phyloP scores from a whole-genome alignment of 306 rosid genomes.

The Psophocarpus tetragonolobus region DNA sequence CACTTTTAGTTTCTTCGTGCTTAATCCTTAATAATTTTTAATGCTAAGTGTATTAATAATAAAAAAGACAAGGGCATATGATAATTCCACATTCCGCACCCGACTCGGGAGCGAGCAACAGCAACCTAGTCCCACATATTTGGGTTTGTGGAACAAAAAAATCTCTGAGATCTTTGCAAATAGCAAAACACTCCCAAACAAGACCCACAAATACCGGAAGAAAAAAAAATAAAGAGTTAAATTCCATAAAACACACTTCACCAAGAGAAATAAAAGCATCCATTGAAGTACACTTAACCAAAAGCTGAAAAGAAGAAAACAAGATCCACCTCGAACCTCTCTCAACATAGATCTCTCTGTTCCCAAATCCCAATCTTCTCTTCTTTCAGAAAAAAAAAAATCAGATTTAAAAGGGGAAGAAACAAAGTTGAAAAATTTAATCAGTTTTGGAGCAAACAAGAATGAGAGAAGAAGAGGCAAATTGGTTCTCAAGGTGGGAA shows the following conservation, averaged over 20 bases:
- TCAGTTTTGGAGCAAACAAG: neutral
- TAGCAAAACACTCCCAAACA: conserved; percentile 7
- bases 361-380: neutral
- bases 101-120: neutral
- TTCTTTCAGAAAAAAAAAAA: neutral
- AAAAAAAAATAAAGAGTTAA: neutral
- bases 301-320: conserved; percentile 63
- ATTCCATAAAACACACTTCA: conserved; percentile 21
- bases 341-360: conserved; percentile 51
- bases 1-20: too few species aligned
- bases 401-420: neutral
- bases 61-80: neutral
- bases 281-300: conserved; percentile 24
- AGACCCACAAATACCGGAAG: conserved; percentile 50
- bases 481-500: conserved; percentile 77
- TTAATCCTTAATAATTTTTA: too few species aligned
- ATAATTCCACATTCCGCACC: neutral
- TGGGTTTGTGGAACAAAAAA: neutral
- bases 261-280: conserved; percentile 10
- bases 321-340: conserved; percentile 90
- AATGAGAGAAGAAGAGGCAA: conserved; percentile 84
- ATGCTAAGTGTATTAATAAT: too few species aligned
- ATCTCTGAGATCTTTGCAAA: neutral
- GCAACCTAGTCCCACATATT: neutral
- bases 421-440: too few species aligned